Evolutionary conservation across 2,329 filamentous ascomycete species (phyloP), one percentile per base, ranked within the genome.

Genomic region (Bipolaris oryzae): DNA sequence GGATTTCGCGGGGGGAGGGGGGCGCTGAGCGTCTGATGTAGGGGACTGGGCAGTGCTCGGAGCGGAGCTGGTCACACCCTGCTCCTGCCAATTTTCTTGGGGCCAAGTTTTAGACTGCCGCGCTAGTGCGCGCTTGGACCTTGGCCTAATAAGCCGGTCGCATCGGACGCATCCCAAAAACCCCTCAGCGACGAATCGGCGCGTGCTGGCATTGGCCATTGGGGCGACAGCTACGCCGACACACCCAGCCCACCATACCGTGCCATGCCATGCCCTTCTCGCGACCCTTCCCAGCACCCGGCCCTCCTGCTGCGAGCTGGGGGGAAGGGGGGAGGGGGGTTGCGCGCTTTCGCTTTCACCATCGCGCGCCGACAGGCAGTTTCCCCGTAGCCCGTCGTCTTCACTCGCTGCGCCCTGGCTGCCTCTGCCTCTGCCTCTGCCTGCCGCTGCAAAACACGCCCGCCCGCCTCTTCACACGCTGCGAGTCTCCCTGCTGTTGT

Each of bases 1-100:
- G 50, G 49, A 45, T 44, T 50, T 52, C 46, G 54, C 48, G 49
- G 54, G 49, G 45, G 45, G 45, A 31, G 28, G 41, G 45, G 45
- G 45, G 45, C 21, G 45, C 45, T 48, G 45, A 34, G 45, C 45
- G 45, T 48, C 45, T 48, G 45, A 48, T 48, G 45, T 48, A 48
- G 45, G 45, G 41, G 45, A 48, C 45, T 48, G 45, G 45, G 45
- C 45, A 38, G 45, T 48, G 45, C 45, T 28, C 45, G 45, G 45
- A 48, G 45, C 45, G 45, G 45, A 48, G 45, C 45, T 48, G 45
- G 33, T 18, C 45, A 28, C 45, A 18, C 15, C 23, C 16, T 48
- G 45, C 45, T 37, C 45, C 45, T 48, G 45, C 45, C 45, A 48
- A 48, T 48, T 48, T 48, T 48, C 45, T 48, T 48, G 45, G 45